Conservation (phyloP, 1,139 yeast species). For the Yamadazyma taylorii region DNA sequence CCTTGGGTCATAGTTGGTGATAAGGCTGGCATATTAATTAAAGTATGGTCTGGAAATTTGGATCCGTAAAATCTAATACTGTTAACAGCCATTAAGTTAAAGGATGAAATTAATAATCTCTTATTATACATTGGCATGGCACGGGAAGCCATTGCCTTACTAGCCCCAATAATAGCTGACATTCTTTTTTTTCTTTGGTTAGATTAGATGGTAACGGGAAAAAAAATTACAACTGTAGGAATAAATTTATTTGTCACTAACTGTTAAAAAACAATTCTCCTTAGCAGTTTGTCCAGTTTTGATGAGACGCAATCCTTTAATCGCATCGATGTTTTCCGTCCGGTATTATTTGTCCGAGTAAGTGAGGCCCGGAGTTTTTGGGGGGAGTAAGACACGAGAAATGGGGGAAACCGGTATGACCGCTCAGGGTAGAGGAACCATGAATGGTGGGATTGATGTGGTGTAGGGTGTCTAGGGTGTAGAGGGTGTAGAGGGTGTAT, state of each 20-base stretch:
- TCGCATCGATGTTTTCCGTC: conserved; percentile 19
- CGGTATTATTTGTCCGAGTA: conserved; percentile 11
- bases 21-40: conserved; percentile 86
- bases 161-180: conserved; percentile 9
- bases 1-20: conserved; percentile 99
- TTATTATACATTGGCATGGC: conserved; percentile 10
- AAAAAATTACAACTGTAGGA: no score
- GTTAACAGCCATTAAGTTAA: conserved; percentile 10
- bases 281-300: background rate
- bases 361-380: background rate
- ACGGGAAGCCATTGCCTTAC: conserved; percentile 13
- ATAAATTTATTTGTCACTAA: conserved; percentile 1
- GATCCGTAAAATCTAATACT: conserved; percentile 39
- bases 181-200: background rate
- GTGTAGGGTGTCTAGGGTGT: no score
- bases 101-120: conserved; percentile 14
- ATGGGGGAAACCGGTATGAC: no score
- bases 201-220: no score
- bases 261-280: background rate
- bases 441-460: no score
- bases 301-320: conserved; percentile 7
- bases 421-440: no score
- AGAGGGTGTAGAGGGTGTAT: no score
- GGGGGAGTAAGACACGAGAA: background rate
- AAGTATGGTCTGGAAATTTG: conserved; percentile 63